Conservation (phyloP, 192 early-diverging fungal species). For the Pilobolus umbonatus region DNA sequence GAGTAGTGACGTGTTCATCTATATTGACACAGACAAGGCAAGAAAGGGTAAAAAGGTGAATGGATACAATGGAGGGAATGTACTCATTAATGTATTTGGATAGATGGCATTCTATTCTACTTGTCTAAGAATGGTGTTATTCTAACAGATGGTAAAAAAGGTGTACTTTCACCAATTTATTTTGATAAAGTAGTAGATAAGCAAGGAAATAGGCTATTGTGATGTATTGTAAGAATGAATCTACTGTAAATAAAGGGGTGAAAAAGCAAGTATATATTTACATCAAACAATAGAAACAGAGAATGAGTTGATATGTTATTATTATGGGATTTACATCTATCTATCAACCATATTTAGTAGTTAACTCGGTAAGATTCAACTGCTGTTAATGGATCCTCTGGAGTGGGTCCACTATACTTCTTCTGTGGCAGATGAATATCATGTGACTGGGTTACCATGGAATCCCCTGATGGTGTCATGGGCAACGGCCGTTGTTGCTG, state of each 20-base stretch:
- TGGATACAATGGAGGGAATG: not conserved
- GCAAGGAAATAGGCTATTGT: conserved; percentile 7
- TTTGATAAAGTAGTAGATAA: conserved; percentile 56
- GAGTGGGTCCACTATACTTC: conserved; percentile 1
- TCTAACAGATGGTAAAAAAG: conserved; percentile 64
- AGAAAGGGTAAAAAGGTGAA: conserved; percentile 43
- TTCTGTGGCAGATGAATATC: not conserved
- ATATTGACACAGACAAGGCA: conserved; percentile 69
- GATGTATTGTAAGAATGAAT: too few species aligned
- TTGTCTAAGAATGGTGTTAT: conserved; percentile 78
- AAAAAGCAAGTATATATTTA: too few species aligned
- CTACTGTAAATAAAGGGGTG: too few species aligned
- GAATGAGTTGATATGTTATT: not conserved
- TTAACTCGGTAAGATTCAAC: conserved; percentile 6
- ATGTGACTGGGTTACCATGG: not conserved
- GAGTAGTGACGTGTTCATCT: conserved; percentile 68
- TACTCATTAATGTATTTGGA: conserved; percentile 1
- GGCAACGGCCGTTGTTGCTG: not conserved
- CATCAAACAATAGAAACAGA: too few species aligned
- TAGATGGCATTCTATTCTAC: conserved; percentile 76
- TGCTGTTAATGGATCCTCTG: conserved; percentile 8
- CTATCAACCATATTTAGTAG: not conserved
- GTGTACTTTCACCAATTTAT: conserved; percentile 59
- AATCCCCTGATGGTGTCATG: not conserved
- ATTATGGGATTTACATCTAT: not conserved